Percentiles rank a stretch among this genome's conserved stretches.
phyloP scores from a whole-genome alignment of 352 stramenopile species.

The Blastocystis sp. region DNA sequence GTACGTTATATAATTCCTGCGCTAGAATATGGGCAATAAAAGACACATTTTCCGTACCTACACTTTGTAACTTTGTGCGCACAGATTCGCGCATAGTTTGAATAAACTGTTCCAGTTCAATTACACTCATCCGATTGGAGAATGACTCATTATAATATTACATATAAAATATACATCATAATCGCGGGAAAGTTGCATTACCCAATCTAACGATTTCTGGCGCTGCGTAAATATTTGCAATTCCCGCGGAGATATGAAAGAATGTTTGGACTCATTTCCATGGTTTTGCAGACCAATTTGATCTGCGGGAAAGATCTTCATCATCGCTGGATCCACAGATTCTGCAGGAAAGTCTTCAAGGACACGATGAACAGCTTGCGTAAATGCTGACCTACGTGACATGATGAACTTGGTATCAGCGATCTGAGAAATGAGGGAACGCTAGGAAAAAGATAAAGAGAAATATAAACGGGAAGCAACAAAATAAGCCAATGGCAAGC shows the following conservation, averaged over 20 bases:
- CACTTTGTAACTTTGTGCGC: neutral
- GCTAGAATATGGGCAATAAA: conserved; percentile 19
- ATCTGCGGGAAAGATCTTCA: neutral
- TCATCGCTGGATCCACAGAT: neutral
- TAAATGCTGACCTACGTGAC: neutral
- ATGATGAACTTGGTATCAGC: neutral
- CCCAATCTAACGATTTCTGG: conserved; percentile 38
- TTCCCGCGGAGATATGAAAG: conserved; percentile 21
- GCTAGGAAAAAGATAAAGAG: neutral
- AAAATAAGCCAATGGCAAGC: neutral
- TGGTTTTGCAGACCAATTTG: neutral
- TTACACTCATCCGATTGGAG: neutral
- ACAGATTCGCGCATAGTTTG: neutral
- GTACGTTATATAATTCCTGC: neutral
- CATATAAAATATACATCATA: neutral
- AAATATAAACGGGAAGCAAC: neutral
- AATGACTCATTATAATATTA: neutral
- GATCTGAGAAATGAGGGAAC: neutral
- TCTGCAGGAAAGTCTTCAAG: neutral
- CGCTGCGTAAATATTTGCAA: neutral
- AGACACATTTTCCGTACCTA: conserved; percentile 17
- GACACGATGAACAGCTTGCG: neutral
- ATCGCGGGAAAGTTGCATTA: neutral
- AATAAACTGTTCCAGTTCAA: neutral
- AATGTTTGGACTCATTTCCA: conserved; percentile 6